Conservation (phyloP, 306 rosid genomes). For the Vicia villosa region DNA sequence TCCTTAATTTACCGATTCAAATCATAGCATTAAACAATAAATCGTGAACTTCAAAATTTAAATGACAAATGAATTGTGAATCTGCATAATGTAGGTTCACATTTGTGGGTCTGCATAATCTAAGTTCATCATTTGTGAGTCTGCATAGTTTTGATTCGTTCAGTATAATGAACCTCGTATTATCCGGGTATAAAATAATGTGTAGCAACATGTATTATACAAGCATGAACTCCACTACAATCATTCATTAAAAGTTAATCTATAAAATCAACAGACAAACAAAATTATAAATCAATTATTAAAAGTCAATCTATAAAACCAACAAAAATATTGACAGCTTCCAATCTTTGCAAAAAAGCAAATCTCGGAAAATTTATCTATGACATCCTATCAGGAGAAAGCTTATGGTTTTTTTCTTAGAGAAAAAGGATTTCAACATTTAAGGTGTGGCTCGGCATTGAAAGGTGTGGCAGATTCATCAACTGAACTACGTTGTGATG, state of each 20-base stretch:
- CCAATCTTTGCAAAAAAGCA: slow-evolving; percentile 1
- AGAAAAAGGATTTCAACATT: too few relatives aligned
- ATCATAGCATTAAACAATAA: too few relatives aligned
- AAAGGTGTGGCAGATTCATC: slow-evolving; percentile 48
- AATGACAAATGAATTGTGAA: too few relatives aligned
- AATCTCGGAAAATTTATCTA: slow-evolving; percentile 20
- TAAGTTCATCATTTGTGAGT: background rate
- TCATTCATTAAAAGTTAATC: background rate
- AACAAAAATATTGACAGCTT: slow-evolving; percentile 26
- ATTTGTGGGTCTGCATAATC: too few relatives aligned
- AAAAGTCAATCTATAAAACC: slow-evolving; percentile 12
- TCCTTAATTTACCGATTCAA: too few relatives aligned
- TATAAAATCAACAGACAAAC: background rate
- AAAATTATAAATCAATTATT: background rate
- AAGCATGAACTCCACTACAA: background rate
- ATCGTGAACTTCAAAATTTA: too few relatives aligned
- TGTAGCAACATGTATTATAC: background rate
- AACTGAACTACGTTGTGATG: slow-evolving; percentile 36
- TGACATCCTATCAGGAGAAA: slow-evolving; percentile 11
- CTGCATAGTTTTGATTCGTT: background rate
- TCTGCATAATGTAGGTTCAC: too few relatives aligned
- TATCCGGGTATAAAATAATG: background rate
- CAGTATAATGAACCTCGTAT: background rate
- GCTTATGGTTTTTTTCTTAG: background rate
- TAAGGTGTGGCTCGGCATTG: slow-evolving; percentile 48